These are phyloP conservation scores for Fusarium graminum DNA, from an alignment of 2,329 filamentous ascomycete species.

Conservation along the genomic window DNA sequence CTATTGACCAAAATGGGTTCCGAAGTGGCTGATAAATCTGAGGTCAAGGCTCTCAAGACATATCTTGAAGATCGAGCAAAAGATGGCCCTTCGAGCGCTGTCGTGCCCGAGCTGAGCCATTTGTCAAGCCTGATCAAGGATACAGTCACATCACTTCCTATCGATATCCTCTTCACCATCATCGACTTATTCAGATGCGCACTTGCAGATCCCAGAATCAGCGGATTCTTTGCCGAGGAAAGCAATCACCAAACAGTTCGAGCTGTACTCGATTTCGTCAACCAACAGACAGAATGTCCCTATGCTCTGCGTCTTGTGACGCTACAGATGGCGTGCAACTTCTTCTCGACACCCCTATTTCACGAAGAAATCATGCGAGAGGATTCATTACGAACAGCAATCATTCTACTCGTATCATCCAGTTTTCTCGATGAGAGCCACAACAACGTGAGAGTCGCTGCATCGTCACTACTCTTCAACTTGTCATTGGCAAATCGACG, in stretches of 20 bases:
- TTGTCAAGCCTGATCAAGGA: conserved; percentile 73
- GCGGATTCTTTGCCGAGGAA: conserved; percentile 87
- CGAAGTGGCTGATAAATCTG: conserved; percentile 65
- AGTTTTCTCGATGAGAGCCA: conserved; percentile 84
- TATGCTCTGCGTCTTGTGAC: conserved; percentile 88
- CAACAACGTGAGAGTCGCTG: conserved; percentile 81
- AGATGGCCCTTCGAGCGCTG: conserved; percentile 72
- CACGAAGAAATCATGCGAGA: conserved; percentile 71
- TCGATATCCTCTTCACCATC: conserved; percentile 79
- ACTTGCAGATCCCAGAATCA: conserved; percentile 81
- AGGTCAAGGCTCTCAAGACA: conserved; percentile 73
- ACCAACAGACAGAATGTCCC: conserved; percentile 69
- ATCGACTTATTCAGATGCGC: conserved; percentile 87
- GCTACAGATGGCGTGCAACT: conserved; percentile 85
- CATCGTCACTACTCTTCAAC: conserved; percentile 87
- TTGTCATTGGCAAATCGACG: conserved; percentile 78
- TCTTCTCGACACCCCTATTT: conserved; percentile 83
- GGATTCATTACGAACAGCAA: conserved; percentile 64
- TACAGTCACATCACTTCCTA: conserved; percentile 67
- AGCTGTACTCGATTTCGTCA: conserved; percentile 71
- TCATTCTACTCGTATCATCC: conserved; percentile 78
- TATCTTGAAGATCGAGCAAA: conserved; percentile 76
- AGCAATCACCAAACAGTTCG: conserved; percentile 71
- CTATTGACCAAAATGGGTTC: conserved; percentile 81
- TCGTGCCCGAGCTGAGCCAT: conserved; percentile 76